phyloP scores from a whole-genome alignment of 208 protist species.

The Crithidia bombi region DNA sequence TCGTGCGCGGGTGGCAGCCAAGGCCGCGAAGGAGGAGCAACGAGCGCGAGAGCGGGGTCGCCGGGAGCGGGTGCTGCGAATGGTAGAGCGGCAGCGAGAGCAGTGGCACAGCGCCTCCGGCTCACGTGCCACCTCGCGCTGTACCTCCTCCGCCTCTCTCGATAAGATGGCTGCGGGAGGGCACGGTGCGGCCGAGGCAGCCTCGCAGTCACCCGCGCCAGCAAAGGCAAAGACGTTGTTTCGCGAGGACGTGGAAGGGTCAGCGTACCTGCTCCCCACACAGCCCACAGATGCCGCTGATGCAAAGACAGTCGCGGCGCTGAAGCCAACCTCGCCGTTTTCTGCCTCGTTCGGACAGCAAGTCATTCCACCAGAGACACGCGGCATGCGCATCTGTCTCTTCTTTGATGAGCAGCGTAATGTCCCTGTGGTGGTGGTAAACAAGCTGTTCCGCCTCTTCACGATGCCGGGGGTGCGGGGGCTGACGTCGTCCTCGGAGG shows the following conservation, averaged over 20 bases:
- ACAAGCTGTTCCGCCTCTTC: slow-evolving; percentile 66
- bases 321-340: neutral
- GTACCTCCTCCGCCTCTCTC: slow-evolving; percentile 3
- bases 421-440: slow-evolving; percentile 52
- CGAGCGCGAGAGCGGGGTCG: slow-evolving; percentile 3
- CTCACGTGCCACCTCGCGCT: neutral
- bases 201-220: neutral
- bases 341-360: neutral
- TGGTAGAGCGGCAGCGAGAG: slow-evolving; percentile 25
- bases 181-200: neutral
- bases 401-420: slow-evolving; percentile 53
- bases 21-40: slow-evolving; percentile 22
- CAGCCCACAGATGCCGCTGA: neutral
- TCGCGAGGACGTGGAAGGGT: slow-evolving; percentile 40
- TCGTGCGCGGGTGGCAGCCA: slow-evolving; percentile 22
- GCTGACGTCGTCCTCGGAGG: slow-evolving; percentile 20
- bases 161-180: slow-evolving; percentile 2
- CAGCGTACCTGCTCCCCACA: slow-evolving; percentile 36
- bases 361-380: slow-evolving; percentile 14
- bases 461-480: slow-evolving; percentile 35
- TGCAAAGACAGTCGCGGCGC: neutral
- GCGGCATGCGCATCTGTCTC: slow-evolving; percentile 55
- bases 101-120: slow-evolving; percentile 14
- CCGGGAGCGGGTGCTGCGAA: slow-evolving; percentile 9
- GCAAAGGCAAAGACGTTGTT: slow-evolving; percentile 11